Base-by-base conservation (phyloP, 208 protist genomes). In the Tritrichomonas musculus region DNA sequence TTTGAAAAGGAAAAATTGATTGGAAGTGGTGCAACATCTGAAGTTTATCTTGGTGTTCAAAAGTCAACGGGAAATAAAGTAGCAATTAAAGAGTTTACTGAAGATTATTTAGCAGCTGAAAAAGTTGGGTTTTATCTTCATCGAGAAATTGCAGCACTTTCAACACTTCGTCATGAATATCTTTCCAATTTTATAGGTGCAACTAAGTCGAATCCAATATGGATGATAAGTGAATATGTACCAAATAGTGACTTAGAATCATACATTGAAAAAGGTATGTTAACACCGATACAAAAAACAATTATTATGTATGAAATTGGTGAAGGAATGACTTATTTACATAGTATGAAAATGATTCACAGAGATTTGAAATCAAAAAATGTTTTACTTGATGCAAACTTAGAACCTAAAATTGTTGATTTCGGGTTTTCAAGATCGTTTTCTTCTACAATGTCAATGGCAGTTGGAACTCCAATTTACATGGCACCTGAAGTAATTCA, bases 301-400 rank as follows among this genome's bases (percentile, higher is more conserved):
- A 53, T 3, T 13, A 57, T 88, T 5, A 47, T 47, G 20, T 88
- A 57, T 60, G 41, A 88, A 88, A 20, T 88, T 20, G 77, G 47
- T 0, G 2, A 30, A 60, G 77, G 77, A 27, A 88, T 88, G 77
- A 17, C 0, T 39, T 20, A 88, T 36, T 36, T 88, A 25, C 77
- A 88, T 50, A 47, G 8, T 3, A 88, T 88, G 47, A 57, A 57
- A 36, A 50, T 92, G 4, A 44, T 92, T 44, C 88, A 92, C 27
- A 41, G 88, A 14, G 88, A 92, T 73, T 49, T 92, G 4, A 92
- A 92, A 64, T 30, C 88, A 49, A 11, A 47, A 14, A 92, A 92
- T 50, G 50, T 92, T 41, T 50, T 92, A 64, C n/a, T 92, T 5
- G 57, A 64, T 72, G 39, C 69, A 39, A 20, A 69, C 1, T 1